Evolutionary conservation across 1,139 yeast genomes (phyloP).

Genomic region (Suhomyces kunorum): DNA sequence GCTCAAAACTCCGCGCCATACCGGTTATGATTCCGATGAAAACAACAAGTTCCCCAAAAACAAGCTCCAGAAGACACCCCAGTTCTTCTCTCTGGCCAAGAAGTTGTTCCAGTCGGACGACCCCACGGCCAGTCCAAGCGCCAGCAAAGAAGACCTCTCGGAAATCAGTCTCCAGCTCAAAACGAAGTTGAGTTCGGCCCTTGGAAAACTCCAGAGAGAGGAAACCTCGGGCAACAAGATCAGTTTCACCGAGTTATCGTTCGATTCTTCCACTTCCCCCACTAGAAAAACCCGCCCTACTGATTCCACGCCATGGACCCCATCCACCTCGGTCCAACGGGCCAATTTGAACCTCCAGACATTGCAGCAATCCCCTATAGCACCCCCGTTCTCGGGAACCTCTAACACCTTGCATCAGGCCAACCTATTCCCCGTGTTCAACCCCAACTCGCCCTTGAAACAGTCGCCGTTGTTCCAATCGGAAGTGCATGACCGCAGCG

Average conservation of each 20-base stretch:
- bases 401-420: constrained; percentile 2
- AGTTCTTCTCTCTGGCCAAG: constrained; percentile 45
- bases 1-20: constrained; percentile 41
- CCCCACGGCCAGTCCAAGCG: constrained; percentile 16
- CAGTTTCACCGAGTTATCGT: constrained; percentile 37
- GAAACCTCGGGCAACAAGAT: constrained; percentile 20
- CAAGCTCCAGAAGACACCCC: constrained; percentile 44
- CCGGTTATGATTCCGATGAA: constrained; percentile 31
- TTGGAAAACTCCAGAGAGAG: constrained; percentile 38
- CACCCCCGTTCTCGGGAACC: constrained; percentile 9
- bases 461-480: constrained; percentile 27
- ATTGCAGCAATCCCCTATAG: constrained; percentile 36
- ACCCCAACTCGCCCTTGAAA: constrained; percentile 20
- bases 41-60: constrained; percentile 6
- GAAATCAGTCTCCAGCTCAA: constrained; percentile 45
- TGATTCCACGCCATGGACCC: constrained; percentile 24
- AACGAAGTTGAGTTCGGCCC: constrained; percentile 40
- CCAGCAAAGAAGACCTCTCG: constrained; percentile 33
- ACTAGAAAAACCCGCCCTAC: constrained; percentile 21
- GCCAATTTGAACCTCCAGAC: constrained; percentile 44
- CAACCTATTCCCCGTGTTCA: constrained; percentile 6
- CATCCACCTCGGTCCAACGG: constrained; percentile 24
- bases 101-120: constrained; percentile 31
- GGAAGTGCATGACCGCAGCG: constrained; percentile 12
- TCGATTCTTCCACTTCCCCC: constrained; percentile 35